Percentiles rank a stretch among this genome's conserved stretches.
phyloP scores from a whole-genome alignment of 2,329 filamentous ascomycete genomes.

The Neofusicoccum umdonicola region DNA sequence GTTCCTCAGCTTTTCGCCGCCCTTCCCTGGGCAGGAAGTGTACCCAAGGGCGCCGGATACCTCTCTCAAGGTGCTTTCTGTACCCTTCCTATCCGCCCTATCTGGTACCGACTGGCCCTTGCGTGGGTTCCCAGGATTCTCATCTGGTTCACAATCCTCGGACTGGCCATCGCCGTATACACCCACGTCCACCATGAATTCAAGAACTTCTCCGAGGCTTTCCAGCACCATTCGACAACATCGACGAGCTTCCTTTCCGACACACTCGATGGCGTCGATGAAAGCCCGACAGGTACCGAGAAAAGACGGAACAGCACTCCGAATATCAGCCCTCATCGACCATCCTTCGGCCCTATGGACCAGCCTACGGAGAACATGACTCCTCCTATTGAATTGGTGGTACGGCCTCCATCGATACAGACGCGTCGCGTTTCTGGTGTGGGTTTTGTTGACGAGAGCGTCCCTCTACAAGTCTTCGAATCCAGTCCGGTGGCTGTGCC shows the following conservation, averaged over 20 bases:
- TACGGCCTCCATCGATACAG: neutral
- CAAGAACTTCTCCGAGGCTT: neutral
- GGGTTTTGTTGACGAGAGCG: neutral
- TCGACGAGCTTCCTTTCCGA: neutral
- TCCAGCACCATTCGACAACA: neutral
- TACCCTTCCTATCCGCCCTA: slow-evolving; percentile 63
- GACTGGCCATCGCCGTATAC: slow-evolving; percentile 69
- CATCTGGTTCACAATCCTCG: slow-evolving; percentile 62
- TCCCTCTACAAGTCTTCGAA: neutral
- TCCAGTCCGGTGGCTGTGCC: neutral
- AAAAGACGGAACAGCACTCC: neutral
- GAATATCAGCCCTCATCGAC: neutral
- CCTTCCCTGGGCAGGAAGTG: slow-evolving; percentile 57
- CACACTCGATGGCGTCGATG: neutral
- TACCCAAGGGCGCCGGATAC: slow-evolving; percentile 53
- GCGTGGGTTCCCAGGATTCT: slow-evolving; percentile 73
- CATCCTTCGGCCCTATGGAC: neutral
- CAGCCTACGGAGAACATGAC: neutral
- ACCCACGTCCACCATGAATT: slow-evolving; percentile 44
- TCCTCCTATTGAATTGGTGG: neutral
- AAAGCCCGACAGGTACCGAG: neutral
- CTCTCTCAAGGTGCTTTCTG: slow-evolving; percentile 66
- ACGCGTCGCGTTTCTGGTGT: neutral
- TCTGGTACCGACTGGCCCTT: slow-evolving; percentile 67
- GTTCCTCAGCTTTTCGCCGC: slow-evolving; percentile 61